Conservation (phyloP, 805 yeast species). For the Nakazawaea wickerhamii region DNA sequence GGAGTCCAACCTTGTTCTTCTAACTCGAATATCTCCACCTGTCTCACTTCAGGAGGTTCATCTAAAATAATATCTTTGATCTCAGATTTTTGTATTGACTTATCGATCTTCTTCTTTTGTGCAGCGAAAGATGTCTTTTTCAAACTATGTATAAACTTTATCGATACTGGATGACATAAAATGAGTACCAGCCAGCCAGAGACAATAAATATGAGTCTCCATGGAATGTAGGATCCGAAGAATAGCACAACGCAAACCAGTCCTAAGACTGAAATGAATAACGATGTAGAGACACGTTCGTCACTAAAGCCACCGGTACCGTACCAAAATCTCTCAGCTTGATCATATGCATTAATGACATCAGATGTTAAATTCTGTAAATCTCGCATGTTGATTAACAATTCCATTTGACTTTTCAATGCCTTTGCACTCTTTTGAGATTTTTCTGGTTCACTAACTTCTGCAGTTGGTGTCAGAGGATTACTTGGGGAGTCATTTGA, state of each 20-base stretch:
- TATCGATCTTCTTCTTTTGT: constrained; percentile 23
- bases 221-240: constrained; percentile 52
- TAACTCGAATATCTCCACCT: constrained; percentile 76
- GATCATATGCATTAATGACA: constrained; percentile 43
- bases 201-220: constrained; percentile 53
- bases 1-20: constrained; percentile 59
- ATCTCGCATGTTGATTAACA: constrained; percentile 63
- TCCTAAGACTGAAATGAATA: constrained; percentile 38
- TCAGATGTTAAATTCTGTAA: constrained; percentile 61
- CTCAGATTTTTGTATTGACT: constrained; percentile 30
- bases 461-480: constrained; percentile 5
- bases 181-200: constrained; percentile 52
- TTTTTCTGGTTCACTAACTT: constrained; percentile 1
- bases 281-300: constrained; percentile 58
- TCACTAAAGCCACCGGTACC: constrained; percentile 68
- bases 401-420: constrained; percentile 27
- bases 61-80: constrained; percentile 59
- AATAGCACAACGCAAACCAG: constrained; percentile 35
- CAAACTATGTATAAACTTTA: constrained; percentile 22
- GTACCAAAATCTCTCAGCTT: constrained; percentile 47
- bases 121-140: constrained; percentile 14
- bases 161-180: constrained; percentile 55
- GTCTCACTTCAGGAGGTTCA: constrained; percentile 52
- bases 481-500: constrained; percentile 12
- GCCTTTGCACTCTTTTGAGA: constrained; percentile 4